Evolutionary conservation across 768 basidiomycete genomes (phyloP), one percentile per base, ranked within the genome.

Genomic region (Strobilomyces dryophilus): DNA sequence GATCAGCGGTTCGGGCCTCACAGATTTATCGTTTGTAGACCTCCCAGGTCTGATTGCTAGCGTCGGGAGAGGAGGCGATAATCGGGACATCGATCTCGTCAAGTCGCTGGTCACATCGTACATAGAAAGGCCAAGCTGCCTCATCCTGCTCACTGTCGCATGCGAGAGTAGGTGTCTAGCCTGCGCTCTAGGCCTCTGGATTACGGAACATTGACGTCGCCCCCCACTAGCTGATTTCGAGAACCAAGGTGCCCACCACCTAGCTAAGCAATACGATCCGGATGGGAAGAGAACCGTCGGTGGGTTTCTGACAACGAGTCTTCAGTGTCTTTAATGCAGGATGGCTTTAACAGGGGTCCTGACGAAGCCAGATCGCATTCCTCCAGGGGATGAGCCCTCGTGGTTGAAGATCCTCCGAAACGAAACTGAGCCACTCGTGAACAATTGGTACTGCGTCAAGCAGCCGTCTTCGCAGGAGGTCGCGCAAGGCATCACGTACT

Each of bases 161-260:
- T 69, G 67, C 32, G 68, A 69, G 31, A 69, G 67, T 69, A 45
- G 1, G 64, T 52, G 1, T 37, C 17, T 9, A 12, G 5, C 1
- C 39, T 36, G 44, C n/a, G n/a, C 29, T 14, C 45, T 45, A 4
- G 15, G 35, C 5, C 5, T 35, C 20, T 10, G 32, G 12, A 2
- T 5, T 35, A 7, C 17, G 15, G 35, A 17, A 5, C 15, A 6
- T 15, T 36, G 35, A 36, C 17, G 35, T 17, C 17, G 35, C 15
- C 35, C 17, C n/a, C 17, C 4, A 17, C 14, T 36, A 36, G 35
- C 87, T 47, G 87, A 92, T 56, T 87, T 87, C 18, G 85, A 90
- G 58, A 92, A 88, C 40, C 88, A 91, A 64, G 84, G 83, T 0
- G 88, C 88, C 0, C 82, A 85, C 53, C 71, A 77, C n/a, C 70